A percentile compares a stretch with the other conserved stretches of the same genome.
Conservation (phyloP, 768 basidiomycete genomes). For the Boletus barrowsii region DNA sequence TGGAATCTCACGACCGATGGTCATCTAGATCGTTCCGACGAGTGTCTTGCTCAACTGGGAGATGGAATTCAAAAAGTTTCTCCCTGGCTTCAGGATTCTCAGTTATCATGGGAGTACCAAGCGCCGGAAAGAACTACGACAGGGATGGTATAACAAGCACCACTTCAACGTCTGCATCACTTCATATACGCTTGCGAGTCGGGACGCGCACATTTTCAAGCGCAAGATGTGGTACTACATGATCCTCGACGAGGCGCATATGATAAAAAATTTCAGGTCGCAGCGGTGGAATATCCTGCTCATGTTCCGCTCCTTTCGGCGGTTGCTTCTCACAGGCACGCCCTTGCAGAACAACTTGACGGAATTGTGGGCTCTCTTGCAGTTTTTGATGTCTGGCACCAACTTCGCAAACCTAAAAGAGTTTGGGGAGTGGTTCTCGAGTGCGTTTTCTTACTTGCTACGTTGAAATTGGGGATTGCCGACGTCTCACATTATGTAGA, state of each 20-base stretch:
- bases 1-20: background rate
- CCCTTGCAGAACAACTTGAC: constrained; percentile 96
- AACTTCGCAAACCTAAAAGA: constrained; percentile 90
- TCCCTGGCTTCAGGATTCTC: constrained; percentile 81
- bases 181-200: constrained; percentile 88
- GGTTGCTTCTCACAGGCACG: constrained; percentile 91
- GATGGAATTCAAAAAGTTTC: constrained; percentile 95
- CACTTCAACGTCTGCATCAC: constrained; percentile 95
- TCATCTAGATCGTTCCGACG: constrained; percentile 73
- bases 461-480: background rate
- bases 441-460: constrained; percentile 44
- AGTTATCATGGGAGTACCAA: constrained; percentile 91
- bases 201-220: constrained; percentile 88
- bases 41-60: constrained; percentile 95
- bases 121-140: constrained; percentile 83
- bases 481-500: constrained; percentile 42
- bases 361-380: constrained; percentile 92
- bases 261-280: constrained; percentile 96
- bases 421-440: constrained; percentile 96
- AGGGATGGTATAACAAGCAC: constrained; percentile 88
- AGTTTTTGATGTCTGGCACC: constrained; percentile 89
- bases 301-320: constrained; percentile 82
- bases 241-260: constrained; percentile 94
- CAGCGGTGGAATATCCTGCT: constrained; percentile 91
- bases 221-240: constrained; percentile 95